Evolutionary conservation across 495 filamentous ascomycete species (phyloP), one percentile per base, ranked within the genome.

Genomic region (Penicillium lagena): DNA sequence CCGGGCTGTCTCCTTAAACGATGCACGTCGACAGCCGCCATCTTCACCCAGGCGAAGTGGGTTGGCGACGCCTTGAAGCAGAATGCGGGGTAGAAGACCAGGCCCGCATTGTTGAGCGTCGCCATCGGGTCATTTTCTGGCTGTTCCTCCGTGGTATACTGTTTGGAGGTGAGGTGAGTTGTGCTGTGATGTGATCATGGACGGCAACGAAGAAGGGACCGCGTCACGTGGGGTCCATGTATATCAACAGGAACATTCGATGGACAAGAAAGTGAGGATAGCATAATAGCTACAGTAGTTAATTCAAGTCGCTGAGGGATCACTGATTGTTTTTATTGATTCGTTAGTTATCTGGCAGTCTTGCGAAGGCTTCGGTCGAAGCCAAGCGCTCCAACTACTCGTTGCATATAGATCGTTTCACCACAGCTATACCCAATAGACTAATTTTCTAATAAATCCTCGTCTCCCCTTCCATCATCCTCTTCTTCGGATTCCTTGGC

Each of bases 21-120:
- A 46, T 70, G 78, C 12, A 96, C 77, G 55, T 94, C 87, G 35
- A 68, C 61, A 2, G 79, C 79, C 2, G 79, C 81, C 43, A 97
- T 67, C 47, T 87, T 86, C 59, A 85, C 89, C 91, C 89, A 97
- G 55, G 72, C 66, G 56, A 80, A 81, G 64, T 86, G 83, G 12
- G 90, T 96, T 9, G 86, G 86, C 8, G 94, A 95, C 7, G 84
- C 75, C 42, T 74, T 64, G 64, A 90, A 95, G 69, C 89, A 94
- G 64, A 84, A 94, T 12, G 83, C 81, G 12, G 89, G 89, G 59
- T 96, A 95, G 59, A 87, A 79, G 38, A 58, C 69, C 35, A 64
- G 56, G 33, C 46, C 50, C 40, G 49, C 50, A 53, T 67, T 33
- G 9, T 49, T 30, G 38, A 8, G 37, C 46, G 59, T 57, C 46